phyloP scores from a whole-genome alignment of 2,329 filamentous ascomycete species.

The Rachicladosporium sp. region DNA sequence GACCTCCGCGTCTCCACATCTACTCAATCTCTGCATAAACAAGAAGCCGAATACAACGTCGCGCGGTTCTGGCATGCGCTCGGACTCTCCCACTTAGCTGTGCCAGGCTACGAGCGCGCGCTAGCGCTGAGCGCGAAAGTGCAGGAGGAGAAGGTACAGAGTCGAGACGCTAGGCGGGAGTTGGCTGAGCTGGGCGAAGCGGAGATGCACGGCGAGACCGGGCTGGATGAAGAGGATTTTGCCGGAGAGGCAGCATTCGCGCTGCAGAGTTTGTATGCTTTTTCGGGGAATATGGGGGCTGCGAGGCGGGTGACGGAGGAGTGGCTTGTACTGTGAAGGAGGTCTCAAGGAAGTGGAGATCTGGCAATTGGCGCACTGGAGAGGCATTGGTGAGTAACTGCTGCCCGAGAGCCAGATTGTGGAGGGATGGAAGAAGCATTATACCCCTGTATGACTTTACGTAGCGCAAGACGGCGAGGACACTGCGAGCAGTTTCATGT shows the following conservation, averaged over 20 bases:
- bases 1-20: conserved; percentile 35
- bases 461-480: too few relatives aligned
- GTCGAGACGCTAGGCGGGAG: not conserved
- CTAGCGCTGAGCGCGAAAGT: conserved; percentile 39
- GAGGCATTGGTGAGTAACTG: too few relatives aligned
- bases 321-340: conserved; percentile 34
- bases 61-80: conserved; percentile 65
- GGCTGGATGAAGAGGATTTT: conserved; percentile 44
- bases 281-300: conserved; percentile 49
- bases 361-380: too few relatives aligned
- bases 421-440: too few relatives aligned
- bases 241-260: conserved; percentile 63
- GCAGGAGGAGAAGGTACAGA: conserved; percentile 10
- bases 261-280: conserved; percentile 53
- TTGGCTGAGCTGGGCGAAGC: too few relatives aligned
- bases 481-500: too few relatives aligned
- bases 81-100: conserved; percentile 59
- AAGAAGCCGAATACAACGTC: conserved; percentile 75
- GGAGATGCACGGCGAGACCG: conserved; percentile 9
- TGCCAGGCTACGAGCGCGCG: conserved; percentile 56
- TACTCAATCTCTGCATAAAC: not conserved
- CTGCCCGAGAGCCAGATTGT: too few relatives aligned
- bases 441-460: too few relatives aligned
- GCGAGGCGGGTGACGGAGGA: conserved; percentile 49
- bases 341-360: too few relatives aligned